Evolutionary conservation across 495 filamentous ascomycete genomes (phyloP).

Genomic region (Penicillium macrosclerotiorum): DNA sequence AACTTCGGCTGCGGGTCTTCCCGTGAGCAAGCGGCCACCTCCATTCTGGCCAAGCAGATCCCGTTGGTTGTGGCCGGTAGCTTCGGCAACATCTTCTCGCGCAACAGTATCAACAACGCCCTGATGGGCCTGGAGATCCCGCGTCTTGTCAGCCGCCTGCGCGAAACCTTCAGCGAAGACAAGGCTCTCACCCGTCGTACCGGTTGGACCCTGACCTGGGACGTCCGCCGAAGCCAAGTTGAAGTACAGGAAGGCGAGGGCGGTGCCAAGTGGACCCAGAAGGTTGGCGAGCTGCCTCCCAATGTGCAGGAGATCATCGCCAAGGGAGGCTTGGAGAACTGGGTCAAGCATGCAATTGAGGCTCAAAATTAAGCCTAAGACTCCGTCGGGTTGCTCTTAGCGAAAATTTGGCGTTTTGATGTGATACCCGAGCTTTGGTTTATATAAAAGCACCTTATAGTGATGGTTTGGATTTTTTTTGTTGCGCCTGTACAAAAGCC

Average conservation of each 20-base stretch:
- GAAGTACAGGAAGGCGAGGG: constrained; percentile 64
- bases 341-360: constrained; percentile 62
- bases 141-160: constrained; percentile 63
- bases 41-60: constrained; percentile 82
- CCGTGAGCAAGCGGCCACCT: constrained; percentile 86
- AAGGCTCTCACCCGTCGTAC: constrained; percentile 75
- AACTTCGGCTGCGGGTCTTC: constrained; percentile 88
- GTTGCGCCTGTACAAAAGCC: neutral
- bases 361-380: neutral
- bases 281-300: constrained; percentile 79
- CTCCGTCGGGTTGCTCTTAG: neutral
- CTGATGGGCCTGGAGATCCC: constrained; percentile 84
- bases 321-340: constrained; percentile 69
- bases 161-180: constrained; percentile 55
- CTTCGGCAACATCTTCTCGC: constrained; percentile 84
- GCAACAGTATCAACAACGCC: constrained; percentile 93
- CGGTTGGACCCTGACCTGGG: constrained; percentile 87
- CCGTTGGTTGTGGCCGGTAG: constrained; percentile 80
- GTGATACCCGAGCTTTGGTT: constrained; percentile 19
- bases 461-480: neutral
- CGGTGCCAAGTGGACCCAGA: constrained; percentile 67
- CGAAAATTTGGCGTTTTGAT: constrained; percentile 9
- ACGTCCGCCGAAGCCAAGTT: constrained; percentile 70
- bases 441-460: constrained; percentile 9
- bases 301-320: constrained; percentile 92